These are phyloP conservation scores for Globisporangium irregulare DNA, from an alignment of 352 stramenopile species.

Conservation along the genomic window DNA sequence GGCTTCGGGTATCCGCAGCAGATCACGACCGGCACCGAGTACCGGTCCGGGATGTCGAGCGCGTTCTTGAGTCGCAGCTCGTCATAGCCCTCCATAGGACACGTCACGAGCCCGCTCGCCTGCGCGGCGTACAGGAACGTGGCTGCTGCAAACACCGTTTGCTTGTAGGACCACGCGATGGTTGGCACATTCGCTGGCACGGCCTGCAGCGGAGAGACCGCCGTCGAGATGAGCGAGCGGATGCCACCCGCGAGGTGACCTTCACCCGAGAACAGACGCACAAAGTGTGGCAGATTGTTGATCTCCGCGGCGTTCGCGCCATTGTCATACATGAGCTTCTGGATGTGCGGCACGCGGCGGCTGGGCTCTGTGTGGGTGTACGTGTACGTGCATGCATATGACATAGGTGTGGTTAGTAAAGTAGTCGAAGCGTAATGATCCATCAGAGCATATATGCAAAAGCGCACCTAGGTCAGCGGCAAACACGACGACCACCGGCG, in stretches of 20 bases:
- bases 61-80: constrained; percentile 53
- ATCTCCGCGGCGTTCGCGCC: constrained; percentile 43
- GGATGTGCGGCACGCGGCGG: constrained; percentile 61
- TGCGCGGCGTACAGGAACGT: constrained; percentile 73
- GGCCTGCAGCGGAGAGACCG: constrained; percentile 60
- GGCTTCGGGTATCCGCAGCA: constrained; percentile 56
- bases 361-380: constrained; percentile 48
- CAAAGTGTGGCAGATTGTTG: constrained; percentile 53
- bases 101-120: constrained; percentile 63
- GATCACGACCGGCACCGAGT: constrained; percentile 72
- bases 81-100: constrained; percentile 81
- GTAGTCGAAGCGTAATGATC: neutral
- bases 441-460: neutral
- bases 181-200: constrained; percentile 61
- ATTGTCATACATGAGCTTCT: constrained; percentile 63
- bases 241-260: constrained; percentile 53
- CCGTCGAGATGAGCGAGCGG: constrained; percentile 53
- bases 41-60: constrained; percentile 78
- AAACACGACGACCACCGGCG: constrained; percentile 78
- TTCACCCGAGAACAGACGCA: constrained; percentile 72
- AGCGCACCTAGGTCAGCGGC: constrained; percentile 59
- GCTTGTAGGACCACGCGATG: constrained; percentile 81
- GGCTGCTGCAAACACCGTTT: constrained; percentile 67
- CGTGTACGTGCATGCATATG: neutral
- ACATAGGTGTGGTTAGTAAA: neutral